Conservation (phyloP, 768 basidiomycete genomes). For the Baorangia bicolor region DNA sequence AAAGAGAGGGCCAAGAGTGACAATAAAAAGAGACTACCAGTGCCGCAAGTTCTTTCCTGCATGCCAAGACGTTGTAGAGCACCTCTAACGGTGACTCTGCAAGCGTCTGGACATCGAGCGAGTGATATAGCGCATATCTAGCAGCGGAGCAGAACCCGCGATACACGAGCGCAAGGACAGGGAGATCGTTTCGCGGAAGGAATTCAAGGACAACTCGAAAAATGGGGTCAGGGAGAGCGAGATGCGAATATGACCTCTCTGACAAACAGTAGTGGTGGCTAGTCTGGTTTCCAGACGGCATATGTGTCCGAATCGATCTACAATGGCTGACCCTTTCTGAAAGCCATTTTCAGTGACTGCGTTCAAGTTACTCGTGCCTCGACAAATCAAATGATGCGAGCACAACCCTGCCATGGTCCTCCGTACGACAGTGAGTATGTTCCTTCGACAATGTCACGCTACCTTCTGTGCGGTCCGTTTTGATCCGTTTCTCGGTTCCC, state of each 20-base stretch:
- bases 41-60: constrained; percentile 20
- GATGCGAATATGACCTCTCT: neutral
- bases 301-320: no score
- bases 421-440: no score
- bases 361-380: no score
- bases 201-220: constrained; percentile 21
- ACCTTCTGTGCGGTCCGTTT: no score
- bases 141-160: constrained; percentile 20
- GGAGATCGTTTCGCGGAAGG: constrained; percentile 19
- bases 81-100: constrained; percentile 10
- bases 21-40: constrained; percentile 27
- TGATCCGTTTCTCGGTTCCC: no score
- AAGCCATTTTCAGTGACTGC: no score
- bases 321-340: no score
- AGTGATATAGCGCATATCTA: constrained; percentile 24
- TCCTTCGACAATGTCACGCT: no score
- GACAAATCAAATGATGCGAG: no score
- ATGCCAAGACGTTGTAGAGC: constrained; percentile 23
- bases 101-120: constrained; percentile 19
- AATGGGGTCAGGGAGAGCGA: constrained; percentile 18
- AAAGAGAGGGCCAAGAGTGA: constrained; percentile 28
- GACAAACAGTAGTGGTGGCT: no score
- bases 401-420: no score
- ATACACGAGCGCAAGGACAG: constrained; percentile 24
- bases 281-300: no score